Evolutionary conservation across 2,329 filamentous ascomycete genomes (phyloP), one percentile per base, ranked within the genome.

Genomic region (Trichothecium sympodiale): DNA sequence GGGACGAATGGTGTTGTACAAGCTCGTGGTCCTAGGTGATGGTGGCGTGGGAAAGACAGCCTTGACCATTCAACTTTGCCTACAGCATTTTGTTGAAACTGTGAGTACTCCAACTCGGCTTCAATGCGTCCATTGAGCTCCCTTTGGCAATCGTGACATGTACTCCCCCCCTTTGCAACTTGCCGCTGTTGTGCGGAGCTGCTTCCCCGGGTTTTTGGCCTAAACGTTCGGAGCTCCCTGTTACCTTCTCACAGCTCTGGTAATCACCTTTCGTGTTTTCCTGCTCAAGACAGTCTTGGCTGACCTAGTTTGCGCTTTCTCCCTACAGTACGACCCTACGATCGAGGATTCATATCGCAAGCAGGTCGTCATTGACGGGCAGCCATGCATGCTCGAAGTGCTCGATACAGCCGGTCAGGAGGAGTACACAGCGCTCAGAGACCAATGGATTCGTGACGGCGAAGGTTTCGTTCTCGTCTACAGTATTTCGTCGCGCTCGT

Each of bases 81-180:
- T 96, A 54, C 93, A 96, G 62, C 91, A 98, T 63, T 98, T 98
- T 59, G 88, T 96, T 52, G 89, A 96, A 67, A 95, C 87, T 43
- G 75, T 80, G 64, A 62, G 74, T 67, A 29, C 35, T 25, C 27
- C 33, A 27, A 36, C 40, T 31, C 31, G 28, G 23, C 12, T 25
- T 25, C 30, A 15, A 15, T 30, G 18, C 31, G 28, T 33, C 33
- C 34, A 27, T 31, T 15, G 16, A 30, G 20, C 12, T 13, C 10
- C 20, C 10, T 34, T 16, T 8, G 20, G n/a, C 17, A n/a, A n/a
- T n/a, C n/a, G n/a, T n/a, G 34, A 30, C 16, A 17, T 35, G 14
- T 27, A 25, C 26, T 8, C 17, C 20, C 20, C 23, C 25, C 7
- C 18, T 23, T 25, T 34, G 12, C 15, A 15, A 10, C 16, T 5